phyloP scores from a whole-genome alignment of 163 green algal genomes.

The Dunaliella salina region DNA sequence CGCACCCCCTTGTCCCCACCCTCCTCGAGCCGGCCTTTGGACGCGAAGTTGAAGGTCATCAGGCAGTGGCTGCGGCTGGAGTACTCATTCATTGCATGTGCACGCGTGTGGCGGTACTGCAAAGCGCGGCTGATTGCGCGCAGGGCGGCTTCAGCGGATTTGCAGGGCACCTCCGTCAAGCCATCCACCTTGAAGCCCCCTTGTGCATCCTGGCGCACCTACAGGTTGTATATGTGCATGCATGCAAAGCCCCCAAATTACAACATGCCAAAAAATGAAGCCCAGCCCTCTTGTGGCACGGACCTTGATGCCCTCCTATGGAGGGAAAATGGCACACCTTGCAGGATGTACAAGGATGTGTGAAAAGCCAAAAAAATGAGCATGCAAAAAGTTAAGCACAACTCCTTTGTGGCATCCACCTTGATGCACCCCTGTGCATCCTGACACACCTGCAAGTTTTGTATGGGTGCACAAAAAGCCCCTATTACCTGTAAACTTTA shows the following conservation, averaged over 20 bases:
- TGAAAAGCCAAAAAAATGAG: no score
- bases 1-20: conserved; percentile 23
- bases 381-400: no score
- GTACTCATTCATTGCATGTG: conserved; percentile 60
- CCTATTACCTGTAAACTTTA: no score
- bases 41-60: conserved; percentile 60
- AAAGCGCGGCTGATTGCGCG: conserved; percentile 44
- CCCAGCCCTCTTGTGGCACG: no score
- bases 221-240: not conserved
- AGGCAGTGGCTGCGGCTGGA: conserved; percentile 69
- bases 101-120: conserved; percentile 40
- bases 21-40: conserved; percentile 20
- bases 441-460: no score
- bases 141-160: conserved; percentile 26
- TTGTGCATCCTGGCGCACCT: conserved; percentile 50
- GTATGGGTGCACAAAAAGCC: no score
- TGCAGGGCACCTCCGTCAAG: conserved; percentile 34
- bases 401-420: no score
- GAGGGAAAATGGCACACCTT: no score
- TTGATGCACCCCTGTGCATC: no score
- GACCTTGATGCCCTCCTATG: not conserved
- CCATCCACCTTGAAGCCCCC: conserved; percentile 61
- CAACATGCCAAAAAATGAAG: no score
- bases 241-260: not conserved
- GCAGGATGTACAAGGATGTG: no score